A percentile compares a stretch with the other conserved stretches of the same genome.
Evolutionary conservation across 2,329 filamentous ascomycete genomes (phyloP).

Genomic region (Dothideomycetes sp.): DNA sequence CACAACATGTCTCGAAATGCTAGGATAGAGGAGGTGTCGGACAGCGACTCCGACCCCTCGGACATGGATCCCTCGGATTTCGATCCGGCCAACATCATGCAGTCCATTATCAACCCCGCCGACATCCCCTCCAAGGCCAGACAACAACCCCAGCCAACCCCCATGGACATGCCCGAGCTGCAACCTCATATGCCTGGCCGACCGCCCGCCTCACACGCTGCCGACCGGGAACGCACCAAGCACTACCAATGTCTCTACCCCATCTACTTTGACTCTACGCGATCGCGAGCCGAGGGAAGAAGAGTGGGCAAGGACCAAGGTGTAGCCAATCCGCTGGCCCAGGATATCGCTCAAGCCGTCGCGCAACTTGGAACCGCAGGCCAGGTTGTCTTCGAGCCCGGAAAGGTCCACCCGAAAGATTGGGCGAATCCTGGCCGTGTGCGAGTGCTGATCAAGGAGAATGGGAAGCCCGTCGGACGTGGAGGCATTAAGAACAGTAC

Average conservation of each 20-base stretch:
- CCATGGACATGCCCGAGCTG: slow-evolving; percentile 15
- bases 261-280: slow-evolving; percentile 78
- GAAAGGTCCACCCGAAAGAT: slow-evolving; percentile 89
- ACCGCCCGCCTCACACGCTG: slow-evolving; percentile 23
- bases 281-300: slow-evolving; percentile 67
- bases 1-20: slow-evolving; percentile 63
- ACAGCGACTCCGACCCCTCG: slow-evolving; percentile 71
- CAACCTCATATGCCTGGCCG: slow-evolving; percentile 15
- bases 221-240: slow-evolving; percentile 49
- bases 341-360: slow-evolving; percentile 82
- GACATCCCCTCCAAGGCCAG: slow-evolving; percentile 13
- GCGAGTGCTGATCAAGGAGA: slow-evolving; percentile 61
- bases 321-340: slow-evolving; percentile 74
- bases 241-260: slow-evolving; percentile 87
- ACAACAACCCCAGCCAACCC: slow-evolving; percentile 21
- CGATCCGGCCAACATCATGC: slow-evolving; percentile 17
- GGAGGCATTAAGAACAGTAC: slow-evolving; percentile 52
- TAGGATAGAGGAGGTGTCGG: slow-evolving; percentile 84
- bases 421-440: slow-evolving; percentile 95
- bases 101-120: slow-evolving; percentile 13
- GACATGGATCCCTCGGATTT: slow-evolving; percentile 61
- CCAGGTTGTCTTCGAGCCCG: slow-evolving; percentile 73
- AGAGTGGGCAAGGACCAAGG: slow-evolving; percentile 64
- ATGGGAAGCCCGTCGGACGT: slow-evolving; percentile 38
- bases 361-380: slow-evolving; percentile 50